Conservation (phyloP, 2,329 filamentous ascomycete genomes). For the Pseudogymnoascus sp. region DNA sequence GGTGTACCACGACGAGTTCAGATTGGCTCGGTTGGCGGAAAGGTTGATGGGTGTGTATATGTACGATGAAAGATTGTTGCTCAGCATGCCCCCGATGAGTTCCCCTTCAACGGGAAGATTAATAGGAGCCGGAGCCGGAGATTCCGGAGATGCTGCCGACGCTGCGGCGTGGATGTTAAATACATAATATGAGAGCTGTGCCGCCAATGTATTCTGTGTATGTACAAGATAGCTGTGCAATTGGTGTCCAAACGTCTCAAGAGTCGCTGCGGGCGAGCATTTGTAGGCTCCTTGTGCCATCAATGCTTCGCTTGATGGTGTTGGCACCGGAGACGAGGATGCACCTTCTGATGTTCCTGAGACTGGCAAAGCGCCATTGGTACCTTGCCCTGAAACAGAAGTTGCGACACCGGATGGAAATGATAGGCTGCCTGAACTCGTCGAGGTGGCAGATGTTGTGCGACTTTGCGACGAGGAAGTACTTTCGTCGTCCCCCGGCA, state of each 20-base stretch:
- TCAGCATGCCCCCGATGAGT: conserved; percentile 39
- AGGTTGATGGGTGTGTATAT: conserved; percentile 47
- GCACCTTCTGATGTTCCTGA: background rate
- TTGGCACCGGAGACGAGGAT: background rate
- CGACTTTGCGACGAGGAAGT: background rate
- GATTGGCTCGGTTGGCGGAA: conserved; percentile 41
- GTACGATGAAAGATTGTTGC: conserved; percentile 38
- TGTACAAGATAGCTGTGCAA: conserved; percentile 43
- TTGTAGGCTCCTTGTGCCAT: conserved; percentile 43
- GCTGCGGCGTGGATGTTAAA: conserved; percentile 53
- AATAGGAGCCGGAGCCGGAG: conserved; percentile 31
- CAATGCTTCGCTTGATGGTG: conserved; percentile 22
- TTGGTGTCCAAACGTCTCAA: conserved; percentile 41
- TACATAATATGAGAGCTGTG: conserved; percentile 43
- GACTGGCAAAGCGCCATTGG: background rate
- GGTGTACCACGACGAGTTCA: conserved; percentile 51
- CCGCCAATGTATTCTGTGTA: conserved; percentile 47
- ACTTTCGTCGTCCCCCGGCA: background rate
- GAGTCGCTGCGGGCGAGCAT: conserved; percentile 45
- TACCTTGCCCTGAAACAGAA: background rate
- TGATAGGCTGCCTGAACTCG: background rate
- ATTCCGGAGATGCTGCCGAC: conserved; percentile 33
- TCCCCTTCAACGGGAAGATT: conserved; percentile 37
- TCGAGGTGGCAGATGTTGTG: conserved; percentile 8
- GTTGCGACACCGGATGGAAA: background rate